Evolutionary conservation across 768 basidiomycete species (phyloP), one percentile per base, ranked within the genome.

Genomic region (Vishniacozyma victoriae): DNA sequence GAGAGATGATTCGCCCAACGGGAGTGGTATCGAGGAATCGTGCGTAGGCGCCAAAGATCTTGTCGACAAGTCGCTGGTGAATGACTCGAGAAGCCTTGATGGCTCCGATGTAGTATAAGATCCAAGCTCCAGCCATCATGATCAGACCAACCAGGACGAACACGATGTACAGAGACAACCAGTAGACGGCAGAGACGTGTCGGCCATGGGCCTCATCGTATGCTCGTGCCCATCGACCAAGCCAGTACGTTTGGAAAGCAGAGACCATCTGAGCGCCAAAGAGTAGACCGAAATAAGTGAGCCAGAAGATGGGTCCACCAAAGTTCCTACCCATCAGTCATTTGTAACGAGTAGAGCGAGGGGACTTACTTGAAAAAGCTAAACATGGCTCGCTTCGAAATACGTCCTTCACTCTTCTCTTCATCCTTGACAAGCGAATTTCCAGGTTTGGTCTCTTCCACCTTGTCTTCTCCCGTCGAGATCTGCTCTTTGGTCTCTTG

Each of bases 271-370:
- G 65, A n/a, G 60, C 60, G 23, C 57, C 36, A 15, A 70, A 15
- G 44, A 64, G 71, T 44, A 62, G 20, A n/a, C 15, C 24, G 27
- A 67, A 59, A 50, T 65, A 66, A 12, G 62, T 41, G 15, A 60
- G n/a, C 71, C 72, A 72, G 58, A 71, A 72, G 41, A 70, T 41
- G 2, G 69, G 64, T 19, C 71, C 71, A 36, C 71, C 71, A 20
- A 70, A 67, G 13, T 52, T 63, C 7, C 60, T 61, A 41, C 33
- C 58, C 4, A 22, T 22, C 6, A 19, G 5, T 11, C 20, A 12
- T 19, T 15, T 23, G 18, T 14, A 14, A 35, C 26, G 20, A 13
- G 22, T 16, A 19, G 25, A 5, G 58, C 2, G 55, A 50, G 27
- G 72, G 73, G 72, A 52, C 51, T 44, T 11, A 54, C 46, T 39